Evolutionary conservation across 805 yeast species (phyloP).

Genomic region (Yarrowia hollandica): DNA sequence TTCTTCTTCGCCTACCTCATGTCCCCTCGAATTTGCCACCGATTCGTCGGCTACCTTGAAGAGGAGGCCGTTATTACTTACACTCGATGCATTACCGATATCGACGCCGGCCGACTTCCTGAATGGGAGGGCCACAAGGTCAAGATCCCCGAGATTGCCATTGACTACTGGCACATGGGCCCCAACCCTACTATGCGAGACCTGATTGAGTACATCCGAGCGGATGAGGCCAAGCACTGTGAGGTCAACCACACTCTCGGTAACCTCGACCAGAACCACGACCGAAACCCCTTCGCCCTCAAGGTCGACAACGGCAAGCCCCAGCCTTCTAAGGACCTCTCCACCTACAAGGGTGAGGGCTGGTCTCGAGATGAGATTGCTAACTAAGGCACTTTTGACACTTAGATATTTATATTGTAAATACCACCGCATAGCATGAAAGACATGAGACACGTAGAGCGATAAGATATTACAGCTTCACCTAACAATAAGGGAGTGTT

Average conservation of each 20-base stretch:
- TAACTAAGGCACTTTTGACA: not conserved
- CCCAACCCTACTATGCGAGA: conserved; percentile 57
- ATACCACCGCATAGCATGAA: not conserved
- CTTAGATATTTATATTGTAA: conserved; percentile 16
- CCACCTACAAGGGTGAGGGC: conserved; percentile 38
- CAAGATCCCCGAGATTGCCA: conserved; percentile 50
- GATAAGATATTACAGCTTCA: no score
- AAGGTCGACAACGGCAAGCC: conserved; percentile 42
- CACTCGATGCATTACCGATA: conserved; percentile 57
- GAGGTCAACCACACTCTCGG: conserved; percentile 79
- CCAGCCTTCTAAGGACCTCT: conserved; percentile 42
- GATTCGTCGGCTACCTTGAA: conserved; percentile 76
- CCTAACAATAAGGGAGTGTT: no score
- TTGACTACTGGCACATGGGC: conserved; percentile 61
- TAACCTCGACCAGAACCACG: conserved; percentile 52
- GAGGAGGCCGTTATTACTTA: conserved; percentile 76
- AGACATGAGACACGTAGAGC: not conserved
- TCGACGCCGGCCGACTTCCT: conserved; percentile 52
- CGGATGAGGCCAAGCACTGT: conserved; percentile 77
- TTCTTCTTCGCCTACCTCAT: conserved; percentile 62
- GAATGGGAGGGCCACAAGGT: conserved; percentile 44
- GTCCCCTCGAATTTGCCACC: conserved; percentile 64
- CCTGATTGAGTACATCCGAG: conserved; percentile 61
- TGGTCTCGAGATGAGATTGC: conserved; percentile 43
- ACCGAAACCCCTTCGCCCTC: conserved; percentile 69